A percentile compares a stretch with the other conserved stretches of the same genome.
Evolutionary conservation across 2,329 filamentous ascomycete genomes (phyloP).

Genomic region (Trichophyton equinum): DNA sequence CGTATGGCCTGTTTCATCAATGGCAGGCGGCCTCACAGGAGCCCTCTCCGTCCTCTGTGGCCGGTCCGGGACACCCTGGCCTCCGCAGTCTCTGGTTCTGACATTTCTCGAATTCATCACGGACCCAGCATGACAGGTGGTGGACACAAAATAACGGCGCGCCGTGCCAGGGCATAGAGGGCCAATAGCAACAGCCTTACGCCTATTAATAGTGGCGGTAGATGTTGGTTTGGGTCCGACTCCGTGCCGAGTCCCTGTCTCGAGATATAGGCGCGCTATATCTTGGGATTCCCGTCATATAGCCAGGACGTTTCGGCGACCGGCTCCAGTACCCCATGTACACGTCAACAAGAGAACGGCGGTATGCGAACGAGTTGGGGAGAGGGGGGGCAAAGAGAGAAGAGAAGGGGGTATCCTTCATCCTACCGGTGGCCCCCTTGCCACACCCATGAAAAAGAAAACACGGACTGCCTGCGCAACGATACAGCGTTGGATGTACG

Average conservation of each 20-base stretch:
- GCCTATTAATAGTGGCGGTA: background rate
- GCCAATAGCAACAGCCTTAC: background rate
- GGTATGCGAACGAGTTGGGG: background rate
- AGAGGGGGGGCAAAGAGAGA: background rate
- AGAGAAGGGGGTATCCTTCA: background rate
- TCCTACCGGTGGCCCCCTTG: background rate
- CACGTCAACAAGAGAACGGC: background rate
- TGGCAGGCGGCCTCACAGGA: background rate
- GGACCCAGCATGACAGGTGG: background rate
- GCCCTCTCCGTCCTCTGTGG: background rate
- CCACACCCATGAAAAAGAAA: slow-evolving; percentile 3
- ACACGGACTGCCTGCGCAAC: background rate
- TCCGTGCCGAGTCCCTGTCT: background rate
- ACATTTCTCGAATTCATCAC: background rate
- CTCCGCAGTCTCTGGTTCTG: background rate
- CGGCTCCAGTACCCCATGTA: background rate
- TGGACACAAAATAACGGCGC: background rate
- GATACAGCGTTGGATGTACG: background rate
- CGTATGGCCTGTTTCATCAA: background rate
- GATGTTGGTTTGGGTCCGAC: background rate
- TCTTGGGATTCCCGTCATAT: background rate
- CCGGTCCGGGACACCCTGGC: background rate
- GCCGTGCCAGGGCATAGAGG: background rate
- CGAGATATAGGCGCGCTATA: background rate
- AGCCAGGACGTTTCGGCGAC: background rate